These are phyloP conservation scores for Phialophora tarda DNA, from an alignment of 2,329 filamentous ascomycete species.

Conservation along the genomic window DNA sequence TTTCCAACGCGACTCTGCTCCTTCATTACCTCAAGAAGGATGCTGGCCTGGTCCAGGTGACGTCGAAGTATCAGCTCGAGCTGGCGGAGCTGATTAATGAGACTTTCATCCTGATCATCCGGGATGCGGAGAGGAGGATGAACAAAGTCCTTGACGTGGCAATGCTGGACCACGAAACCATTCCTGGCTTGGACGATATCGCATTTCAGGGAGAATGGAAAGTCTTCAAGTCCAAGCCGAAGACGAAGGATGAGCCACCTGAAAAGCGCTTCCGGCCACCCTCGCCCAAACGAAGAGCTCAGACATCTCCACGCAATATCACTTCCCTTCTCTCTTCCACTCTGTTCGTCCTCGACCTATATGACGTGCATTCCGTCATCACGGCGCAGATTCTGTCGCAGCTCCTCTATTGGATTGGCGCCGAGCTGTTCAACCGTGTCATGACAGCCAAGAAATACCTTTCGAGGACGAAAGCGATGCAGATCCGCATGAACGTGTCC, in stretches of 20 bases:
- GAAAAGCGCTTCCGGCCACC: conserved; percentile 92
- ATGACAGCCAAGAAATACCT: conserved; percentile 96
- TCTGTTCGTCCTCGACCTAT: conserved; percentile 95
- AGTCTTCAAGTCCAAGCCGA: conserved; percentile 87
- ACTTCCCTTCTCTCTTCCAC: conserved; percentile 95
- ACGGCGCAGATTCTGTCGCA: conserved; percentile 89
- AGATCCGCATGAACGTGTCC: conserved; percentile 98
- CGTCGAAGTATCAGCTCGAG: conserved; percentile 87
- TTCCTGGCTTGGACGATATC: conserved; percentile 95
- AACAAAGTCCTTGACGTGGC: conserved; percentile 93
- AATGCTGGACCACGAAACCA: conserved; percentile 97
- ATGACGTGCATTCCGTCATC: conserved; percentile 98
- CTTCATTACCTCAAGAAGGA: conserved; percentile 98
- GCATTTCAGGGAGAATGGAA: conserved; percentile 99
- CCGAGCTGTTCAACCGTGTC: conserved; percentile 95
- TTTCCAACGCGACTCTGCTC: conserved; percentile 94
- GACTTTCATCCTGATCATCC: conserved; percentile 96
- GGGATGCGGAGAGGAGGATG: conserved; percentile 92
- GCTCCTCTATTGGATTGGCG: conserved; percentile 92
- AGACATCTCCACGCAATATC: conserved; percentile 91
- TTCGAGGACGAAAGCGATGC: conserved; percentile 97
- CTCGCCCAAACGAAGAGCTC: conserved; percentile 88
- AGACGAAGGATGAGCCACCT: conserved; percentile 82
- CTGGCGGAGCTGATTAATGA: conserved; percentile 95
- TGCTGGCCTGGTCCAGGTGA: conserved; percentile 76